A percentile compares a stretch with the other conserved stretches of the same genome.
Evolutionary conservation across 257 asterid genomes (phyloP).

Genomic region (Paraleonurus japonicus): DNA sequence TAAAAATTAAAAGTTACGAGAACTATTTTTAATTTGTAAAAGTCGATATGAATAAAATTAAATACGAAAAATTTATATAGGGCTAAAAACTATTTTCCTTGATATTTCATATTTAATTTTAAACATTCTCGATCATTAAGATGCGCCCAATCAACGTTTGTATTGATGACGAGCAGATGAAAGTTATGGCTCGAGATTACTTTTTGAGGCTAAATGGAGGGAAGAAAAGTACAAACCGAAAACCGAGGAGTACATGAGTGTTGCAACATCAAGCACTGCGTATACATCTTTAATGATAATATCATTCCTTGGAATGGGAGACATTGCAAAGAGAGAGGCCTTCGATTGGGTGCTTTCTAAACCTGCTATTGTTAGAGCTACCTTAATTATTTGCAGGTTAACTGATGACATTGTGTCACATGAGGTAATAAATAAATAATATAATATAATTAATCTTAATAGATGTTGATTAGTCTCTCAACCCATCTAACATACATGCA

Average conservation of each 20-base stretch:
- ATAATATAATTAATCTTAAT: not conserved
- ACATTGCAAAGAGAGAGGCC: conserved; percentile 14
- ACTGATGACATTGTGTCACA: conserved; percentile 24
- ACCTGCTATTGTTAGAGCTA: conserved; percentile 28
- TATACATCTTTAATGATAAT: conserved; percentile 20
- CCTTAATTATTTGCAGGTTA: conserved; percentile 27
- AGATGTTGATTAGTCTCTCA: no score
- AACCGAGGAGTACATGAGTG: conserved; percentile 30
- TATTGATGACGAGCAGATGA: conserved; percentile 24
- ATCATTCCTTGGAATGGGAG: conserved; percentile 36
- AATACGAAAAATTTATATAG: no score
- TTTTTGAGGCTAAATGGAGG: conserved; percentile 32
- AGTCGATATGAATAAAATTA: no score
- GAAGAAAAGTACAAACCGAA: conserved; percentile 28
- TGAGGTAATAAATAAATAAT: conserved; percentile 17
- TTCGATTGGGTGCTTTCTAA: conserved; percentile 28
- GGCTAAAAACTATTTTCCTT: no score
- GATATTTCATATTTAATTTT: no score
- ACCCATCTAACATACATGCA: no score
- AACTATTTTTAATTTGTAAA: no score
- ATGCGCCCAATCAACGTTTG: no score
- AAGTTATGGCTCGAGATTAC: not conserved
- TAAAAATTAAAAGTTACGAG: no score
- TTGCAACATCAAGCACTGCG: conserved; percentile 23
- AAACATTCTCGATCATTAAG: no score